Conservation (phyloP, 2,329 filamentous ascomycete genomes). For the Chaetomium globosum region DNA sequence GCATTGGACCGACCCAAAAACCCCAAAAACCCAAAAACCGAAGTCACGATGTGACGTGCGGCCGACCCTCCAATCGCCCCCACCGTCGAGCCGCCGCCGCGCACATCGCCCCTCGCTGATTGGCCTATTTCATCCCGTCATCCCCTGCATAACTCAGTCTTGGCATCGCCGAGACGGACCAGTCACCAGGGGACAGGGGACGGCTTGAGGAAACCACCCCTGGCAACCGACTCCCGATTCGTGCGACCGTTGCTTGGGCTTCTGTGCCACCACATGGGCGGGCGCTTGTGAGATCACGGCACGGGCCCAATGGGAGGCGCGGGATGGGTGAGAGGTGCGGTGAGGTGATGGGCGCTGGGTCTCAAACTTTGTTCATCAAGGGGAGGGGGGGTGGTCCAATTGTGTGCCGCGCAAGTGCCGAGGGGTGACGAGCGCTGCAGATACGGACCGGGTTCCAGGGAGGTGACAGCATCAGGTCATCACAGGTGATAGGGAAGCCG, state of each 20-base stretch:
- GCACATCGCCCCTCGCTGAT: background rate
- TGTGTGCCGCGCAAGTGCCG: slow-evolving; percentile 7
- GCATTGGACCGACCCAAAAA: background rate
- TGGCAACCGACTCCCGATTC: background rate
- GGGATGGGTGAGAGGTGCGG: background rate
- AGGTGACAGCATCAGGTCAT: background rate
- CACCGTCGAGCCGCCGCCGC: background rate
- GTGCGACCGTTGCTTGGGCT: background rate
- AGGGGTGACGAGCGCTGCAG: background rate
- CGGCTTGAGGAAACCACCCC: background rate
- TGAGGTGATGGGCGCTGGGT: background rate
- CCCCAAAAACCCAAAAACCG: background rate
- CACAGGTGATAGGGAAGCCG: background rate
- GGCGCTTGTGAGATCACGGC: slow-evolving; percentile 17
- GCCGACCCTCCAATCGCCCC: background rate
- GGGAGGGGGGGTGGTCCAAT: background rate
- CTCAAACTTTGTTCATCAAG: background rate
- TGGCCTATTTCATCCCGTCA: background rate
- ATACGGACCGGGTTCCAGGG: background rate
- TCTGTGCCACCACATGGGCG: slow-evolving; percentile 8
- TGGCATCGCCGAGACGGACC: background rate
- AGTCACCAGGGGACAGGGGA: background rate
- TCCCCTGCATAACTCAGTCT: background rate
- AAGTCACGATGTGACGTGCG: slow-evolving; percentile 12
- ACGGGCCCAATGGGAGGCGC: slow-evolving; percentile 11